Evolutionary conservation across 257 asterid genomes (phyloP).

Genomic region (Solanum peruvianum): DNA sequence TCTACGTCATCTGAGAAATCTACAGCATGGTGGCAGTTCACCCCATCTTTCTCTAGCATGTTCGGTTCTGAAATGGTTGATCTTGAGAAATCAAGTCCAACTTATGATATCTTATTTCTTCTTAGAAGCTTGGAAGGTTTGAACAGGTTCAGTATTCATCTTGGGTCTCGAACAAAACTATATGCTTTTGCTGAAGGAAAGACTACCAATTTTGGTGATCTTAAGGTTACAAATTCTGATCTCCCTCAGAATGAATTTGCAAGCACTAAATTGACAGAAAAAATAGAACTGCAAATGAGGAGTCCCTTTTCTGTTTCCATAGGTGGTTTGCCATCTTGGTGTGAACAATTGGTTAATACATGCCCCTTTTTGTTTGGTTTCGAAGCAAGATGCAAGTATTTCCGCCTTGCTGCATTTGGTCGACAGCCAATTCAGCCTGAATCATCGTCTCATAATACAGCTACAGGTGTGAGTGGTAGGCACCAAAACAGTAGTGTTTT

Average conservation of each 20-base stretch:
- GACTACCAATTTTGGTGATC: constrained; percentile 26
- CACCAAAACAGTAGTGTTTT: constrained; percentile 29
- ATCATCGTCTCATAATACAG: constrained; percentile 16
- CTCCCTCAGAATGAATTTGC: constrained; percentile 62
- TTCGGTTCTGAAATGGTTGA: constrained; percentile 26
- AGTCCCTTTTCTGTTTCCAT: constrained; percentile 55
- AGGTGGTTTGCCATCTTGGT: constrained; percentile 93
- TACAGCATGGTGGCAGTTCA: constrained; percentile 12
- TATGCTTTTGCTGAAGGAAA: constrained; percentile 48
- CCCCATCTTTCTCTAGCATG: constrained; percentile 29
- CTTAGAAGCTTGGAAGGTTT: constrained; percentile 67
- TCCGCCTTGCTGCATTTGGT: constrained; percentile 55
- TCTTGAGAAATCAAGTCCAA: constrained; percentile 39
- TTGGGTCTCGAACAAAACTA: constrained; percentile 44
- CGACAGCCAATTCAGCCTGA: constrained; percentile 28
- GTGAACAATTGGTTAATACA: constrained; percentile 55
- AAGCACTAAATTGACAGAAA: constrained; percentile 69
- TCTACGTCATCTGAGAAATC: constrained; percentile 19
- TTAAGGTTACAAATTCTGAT: constrained; percentile 21
- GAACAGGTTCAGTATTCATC: constrained; percentile 55
- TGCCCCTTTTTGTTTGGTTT: constrained; percentile 82
- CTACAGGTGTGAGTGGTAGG: constrained; percentile 33
- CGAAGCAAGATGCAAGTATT: constrained; percentile 76
- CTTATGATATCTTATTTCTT: constrained; percentile 57
- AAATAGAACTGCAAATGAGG: constrained; percentile 85